phyloP scores from a whole-genome alignment of 805 yeast genomes.

The Ogataea corticis region DNA sequence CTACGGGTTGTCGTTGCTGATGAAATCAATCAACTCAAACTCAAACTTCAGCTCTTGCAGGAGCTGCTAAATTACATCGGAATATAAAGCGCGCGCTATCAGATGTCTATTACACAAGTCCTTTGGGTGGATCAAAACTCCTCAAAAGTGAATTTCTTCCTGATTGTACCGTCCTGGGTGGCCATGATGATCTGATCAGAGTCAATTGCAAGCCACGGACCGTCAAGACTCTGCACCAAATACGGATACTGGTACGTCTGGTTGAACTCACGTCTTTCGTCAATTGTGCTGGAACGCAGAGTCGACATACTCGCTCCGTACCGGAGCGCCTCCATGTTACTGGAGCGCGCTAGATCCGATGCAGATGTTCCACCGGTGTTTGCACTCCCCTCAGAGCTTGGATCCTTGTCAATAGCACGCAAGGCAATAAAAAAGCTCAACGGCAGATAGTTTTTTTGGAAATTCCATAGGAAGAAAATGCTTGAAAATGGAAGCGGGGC shows the following conservation, averaged over 20 bases:
- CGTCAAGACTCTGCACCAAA: conserved; percentile 68
- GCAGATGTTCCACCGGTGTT: background rate
- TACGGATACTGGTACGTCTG: conserved; percentile 79
- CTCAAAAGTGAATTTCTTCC: conserved; percentile 30
- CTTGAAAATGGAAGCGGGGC: conserved; percentile 77
- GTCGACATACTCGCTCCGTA: conserved; percentile 16
- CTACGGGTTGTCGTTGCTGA: conserved; percentile 24
- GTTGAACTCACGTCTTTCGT: conserved; percentile 71
- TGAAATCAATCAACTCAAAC: conserved; percentile 28
- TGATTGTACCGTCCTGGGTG: conserved; percentile 36
- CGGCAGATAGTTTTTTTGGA: conserved; percentile 79
- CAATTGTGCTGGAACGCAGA: conserved; percentile 55
- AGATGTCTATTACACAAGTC: background rate
- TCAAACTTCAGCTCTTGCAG: conserved; percentile 21
- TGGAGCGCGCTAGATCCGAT: background rate
- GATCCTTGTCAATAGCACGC: conserved; percentile 54
- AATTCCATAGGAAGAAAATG: conserved; percentile 68
- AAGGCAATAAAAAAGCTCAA: conserved; percentile 83
- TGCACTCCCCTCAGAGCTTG: conserved; percentile 5
- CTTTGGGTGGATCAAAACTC: conserved; percentile 21
- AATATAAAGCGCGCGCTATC: background rate
- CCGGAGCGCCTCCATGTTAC: background rate
- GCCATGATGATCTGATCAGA: conserved; percentile 53
- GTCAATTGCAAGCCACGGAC: conserved; percentile 80
- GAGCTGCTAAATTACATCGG: conserved; percentile 21